Base-by-base conservation (phyloP, 129 eudicot genomes). In the Chrysanthemum makinoi region DNA sequence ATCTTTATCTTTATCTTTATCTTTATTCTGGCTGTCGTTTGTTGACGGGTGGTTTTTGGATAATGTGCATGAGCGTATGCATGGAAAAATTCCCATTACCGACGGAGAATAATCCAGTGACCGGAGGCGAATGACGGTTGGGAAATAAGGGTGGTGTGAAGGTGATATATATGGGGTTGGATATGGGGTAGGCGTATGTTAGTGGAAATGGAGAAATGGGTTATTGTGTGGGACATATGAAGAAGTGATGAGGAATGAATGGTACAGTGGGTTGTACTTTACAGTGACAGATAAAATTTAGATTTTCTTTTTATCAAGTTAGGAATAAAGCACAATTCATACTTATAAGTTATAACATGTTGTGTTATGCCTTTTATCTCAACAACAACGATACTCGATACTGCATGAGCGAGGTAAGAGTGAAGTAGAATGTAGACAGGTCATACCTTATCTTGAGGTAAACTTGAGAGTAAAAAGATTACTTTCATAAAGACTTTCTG, bases 61-160 rank as follows among this genome's bases (percentile, higher is more conserved):
- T 12, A 80, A 61, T 22, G 83, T 79, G 61, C 85, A 73, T 46
- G 81, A 76, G 61, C 83, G 76, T 59, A 79, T 83, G 16, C 72
- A 75, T 69, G 73, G 54, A 39, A 84, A 72, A 22, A 82, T 48
- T 12, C 86, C 79, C 89, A 84, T 87, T 17, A 19, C 14, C 28
- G 62, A 7, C 28, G 57, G 44, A 9, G 73, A 26, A 19, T 51
- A 44, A 12, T 75, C 72, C 73, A 75, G 72, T 80, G 48, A 22
- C 35, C 13, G 72, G 69, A 24, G 43, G 75, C 39, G 66, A 26
- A 44, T 39, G 46, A 48, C 3, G 53, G 75, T 2, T 48, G 67
- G 17, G 19, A 28, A 63, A 51, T 20, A 47, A 26, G 33, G 73
- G 65, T 51, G 72, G 10, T 39, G 12, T 17, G 67, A 63, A 54